Base-by-base conservation (phyloP, 129 eudicot genomes). In the Ambrosia artemisiifolia region DNA sequence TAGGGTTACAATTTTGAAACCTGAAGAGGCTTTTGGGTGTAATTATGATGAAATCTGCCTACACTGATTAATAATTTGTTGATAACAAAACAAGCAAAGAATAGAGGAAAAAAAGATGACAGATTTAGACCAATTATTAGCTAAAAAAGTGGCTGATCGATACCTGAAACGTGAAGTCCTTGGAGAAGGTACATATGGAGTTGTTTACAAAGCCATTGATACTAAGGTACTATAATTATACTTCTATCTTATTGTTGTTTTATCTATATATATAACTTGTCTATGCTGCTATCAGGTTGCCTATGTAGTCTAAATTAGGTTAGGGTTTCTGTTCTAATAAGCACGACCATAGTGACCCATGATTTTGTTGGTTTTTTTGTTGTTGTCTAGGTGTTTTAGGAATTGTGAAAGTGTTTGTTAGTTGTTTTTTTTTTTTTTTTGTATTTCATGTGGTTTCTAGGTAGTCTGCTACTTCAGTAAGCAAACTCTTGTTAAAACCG, bases 161-260 rank as follows among this genome's bases (percentile, higher is more conserved):
- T 94, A 94, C 70, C 77, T 94, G 59, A 94, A 94, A 80, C 92
- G 98, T 33, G 98, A 90, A 14, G 88, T 88, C 17, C 87, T 90
- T 14, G 98, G 98, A 34, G 98, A 94, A 79, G 98, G 98, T 54
- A 94, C 98, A 12, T 94, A 94, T 46, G 98, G 98, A 11, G 98
- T 94, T 47, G 98, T 94, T 44, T 94, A 63, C 85, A 94, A 94
- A 76, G 98, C 98, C 46, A 90, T 94, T 74, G 98, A 94, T 69
- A 94, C 97, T 5, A 82, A 90, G 97, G 98, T n/a, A n/a, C n/a
- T 93, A 83, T 48, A 3, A 35, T 12, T 50, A 12, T 66, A 75
- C 32, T 42, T 42, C n/a, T 18, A 47, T 40, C 46, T 0, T 43
- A 30, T 54, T 7, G 33, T 65, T 32, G 24, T 38, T n/a, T 49